A percentile compares a stretch with the other conserved stretches of the same genome.
phyloP scores from a whole-genome alignment of 257 asterid species.

The Osmanthus fragrans region DNA sequence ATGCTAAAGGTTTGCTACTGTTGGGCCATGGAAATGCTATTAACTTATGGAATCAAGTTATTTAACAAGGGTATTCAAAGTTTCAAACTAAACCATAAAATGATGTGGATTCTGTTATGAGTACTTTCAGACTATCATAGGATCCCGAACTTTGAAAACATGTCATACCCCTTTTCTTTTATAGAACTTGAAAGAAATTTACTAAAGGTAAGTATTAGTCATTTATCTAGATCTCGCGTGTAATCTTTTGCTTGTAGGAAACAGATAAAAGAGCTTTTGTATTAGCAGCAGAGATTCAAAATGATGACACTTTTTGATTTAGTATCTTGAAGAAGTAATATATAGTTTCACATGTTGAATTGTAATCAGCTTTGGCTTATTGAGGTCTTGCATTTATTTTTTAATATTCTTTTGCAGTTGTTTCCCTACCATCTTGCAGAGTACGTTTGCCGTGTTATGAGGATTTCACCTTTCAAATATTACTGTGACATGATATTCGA shows the following conservation, averaged over 20 bases:
- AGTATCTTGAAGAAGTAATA: not conserved
- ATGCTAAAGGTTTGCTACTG: constrained; percentile 8
- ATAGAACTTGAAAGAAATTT: not conserved
- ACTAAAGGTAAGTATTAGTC: not conserved
- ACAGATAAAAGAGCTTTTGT: not conserved
- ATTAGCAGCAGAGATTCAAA: not conserved
- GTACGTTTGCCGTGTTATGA: constrained; percentile 96
- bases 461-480: constrained; percentile 97
- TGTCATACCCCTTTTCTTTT: not conserved
- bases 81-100: not conserved
- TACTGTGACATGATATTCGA: constrained; percentile 95
- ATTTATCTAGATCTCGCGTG: not conserved
- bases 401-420: constrained; percentile 59
- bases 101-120: not conserved
- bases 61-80: too few species aligned
- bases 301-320: not conserved
- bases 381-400: constrained; percentile 21
- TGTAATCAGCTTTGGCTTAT: constrained; percentile 16
- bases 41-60: not conserved
- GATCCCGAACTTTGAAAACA: not conserved
- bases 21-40: constrained; percentile 9
- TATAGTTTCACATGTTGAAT: constrained; percentile 6
- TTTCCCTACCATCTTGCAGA: constrained; percentile 98
- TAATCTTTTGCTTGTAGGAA: not conserved
- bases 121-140: not conserved